Evolutionary conservation across 768 basidiomycete genomes (phyloP), one percentile per base, ranked within the genome.

Genomic region (Lactarius hatsudake): DNA sequence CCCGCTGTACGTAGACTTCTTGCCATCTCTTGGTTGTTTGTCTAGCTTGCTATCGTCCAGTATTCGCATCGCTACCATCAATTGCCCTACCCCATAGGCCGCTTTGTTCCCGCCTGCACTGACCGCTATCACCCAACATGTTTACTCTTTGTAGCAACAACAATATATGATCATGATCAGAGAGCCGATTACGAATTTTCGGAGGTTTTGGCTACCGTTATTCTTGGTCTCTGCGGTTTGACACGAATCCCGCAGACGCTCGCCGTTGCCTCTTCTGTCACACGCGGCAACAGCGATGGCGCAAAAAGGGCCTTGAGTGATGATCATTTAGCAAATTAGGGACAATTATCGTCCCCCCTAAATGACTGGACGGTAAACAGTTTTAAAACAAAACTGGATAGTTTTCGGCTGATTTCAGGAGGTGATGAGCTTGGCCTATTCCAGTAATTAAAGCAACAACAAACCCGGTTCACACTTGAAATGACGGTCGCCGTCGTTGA

Each of bases 1-100:
- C 32, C 32, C 42, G 53, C 43, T 68, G 67, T 68, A 64, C 59
- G 67, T 63, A 42, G 53, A 64, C 63, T 61, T 61, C 34, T 68
- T 64, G 58, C 62, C 58, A 56, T 64, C 59, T 56, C 58, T 68
- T 68, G 67, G 67, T 68, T 68, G 67, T 68, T 64, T 61, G 62
- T 67, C 62, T 54, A 67, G 66, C 62, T 67, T 59, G 30, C 61
- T n/a, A 56, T 68, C n/a, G 48, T 59, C 28, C 66, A 18, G 23
- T 63, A 63, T 34, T 48, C 63, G 45, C 67, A 63, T 63, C 20
- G 6, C 63, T 64, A 68, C 58, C 32, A 36, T 51, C 55, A 42
- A 53, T 60, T 56, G 17, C 45, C 54, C 32, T 40, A 53, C 26
- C 51, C 23, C 13, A 26, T 18, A 58, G 30, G 36, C 45, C 48